phyloP scores from a whole-genome alignment of 257 asterid genomes.

The Scutellaria minor region DNA sequence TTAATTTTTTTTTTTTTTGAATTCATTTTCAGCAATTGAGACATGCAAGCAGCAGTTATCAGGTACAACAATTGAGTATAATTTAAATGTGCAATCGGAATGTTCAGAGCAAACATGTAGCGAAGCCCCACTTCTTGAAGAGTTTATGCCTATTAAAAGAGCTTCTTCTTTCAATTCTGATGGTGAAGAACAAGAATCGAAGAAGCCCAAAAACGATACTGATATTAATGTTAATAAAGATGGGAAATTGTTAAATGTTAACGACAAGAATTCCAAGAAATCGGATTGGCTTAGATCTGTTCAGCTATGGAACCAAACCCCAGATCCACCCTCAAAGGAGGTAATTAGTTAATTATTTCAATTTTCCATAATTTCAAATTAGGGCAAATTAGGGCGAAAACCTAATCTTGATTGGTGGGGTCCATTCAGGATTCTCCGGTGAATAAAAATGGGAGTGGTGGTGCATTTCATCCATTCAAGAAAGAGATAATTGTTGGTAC shows the following conservation, averaged over 20 bases:
- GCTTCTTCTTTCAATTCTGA: slow-evolving; percentile 36
- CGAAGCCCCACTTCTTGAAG: slow-evolving; percentile 73
- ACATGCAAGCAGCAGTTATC: slow-evolving; percentile 76
- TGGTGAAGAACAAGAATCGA: slow-evolving; percentile 47
- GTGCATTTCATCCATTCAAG: slow-evolving; percentile 80
- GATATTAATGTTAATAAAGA: slow-evolving; percentile 8
- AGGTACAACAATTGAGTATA: slow-evolving; percentile 50
- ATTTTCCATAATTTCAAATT: neutral
- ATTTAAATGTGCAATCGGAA: slow-evolving; percentile 60
- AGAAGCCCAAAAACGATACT: slow-evolving; percentile 23
- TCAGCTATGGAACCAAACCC: slow-evolving; percentile 75
- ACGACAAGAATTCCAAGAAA: slow-evolving; percentile 45
- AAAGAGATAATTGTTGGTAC: slow-evolving; percentile 37
- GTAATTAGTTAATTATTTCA: neutral
- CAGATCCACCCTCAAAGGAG: slow-evolving; percentile 66
- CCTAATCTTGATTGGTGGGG: slow-evolving; percentile 15
- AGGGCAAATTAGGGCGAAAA: slow-evolving; percentile 16
- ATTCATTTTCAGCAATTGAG: slow-evolving; percentile 69
- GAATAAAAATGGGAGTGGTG: slow-evolving; percentile 50
- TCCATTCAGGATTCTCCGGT: slow-evolving; percentile 50
- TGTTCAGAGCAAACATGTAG: slow-evolving; percentile 83
- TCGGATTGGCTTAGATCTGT: slow-evolving; percentile 86
- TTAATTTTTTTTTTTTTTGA: slow-evolving; percentile 2
- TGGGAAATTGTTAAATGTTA: neutral
- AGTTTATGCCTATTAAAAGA: slow-evolving; percentile 64